A percentile compares a stretch with the other conserved stretches of the same genome.
These are phyloP conservation scores for Avena insularis DNA, from an alignment of 176 grass and related monocot genomes.

Conservation along the genomic window DNA sequence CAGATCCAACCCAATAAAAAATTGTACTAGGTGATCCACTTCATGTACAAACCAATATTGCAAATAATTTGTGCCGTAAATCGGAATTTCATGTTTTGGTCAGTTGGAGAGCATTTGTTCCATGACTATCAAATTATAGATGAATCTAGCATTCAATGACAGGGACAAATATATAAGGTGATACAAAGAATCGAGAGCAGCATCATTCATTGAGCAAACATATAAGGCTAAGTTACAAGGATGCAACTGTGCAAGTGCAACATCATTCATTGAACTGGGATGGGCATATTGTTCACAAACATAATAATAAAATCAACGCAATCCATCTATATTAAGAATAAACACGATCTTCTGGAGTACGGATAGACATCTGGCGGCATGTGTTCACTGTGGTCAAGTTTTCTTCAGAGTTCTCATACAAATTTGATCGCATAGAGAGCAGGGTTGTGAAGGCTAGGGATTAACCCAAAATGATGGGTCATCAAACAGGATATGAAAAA, in stretches of 20 bases:
- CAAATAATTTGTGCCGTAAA: not conserved
- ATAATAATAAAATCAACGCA: conserved; percentile 12
- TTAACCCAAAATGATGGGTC: not conserved
- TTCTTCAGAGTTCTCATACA: not conserved
- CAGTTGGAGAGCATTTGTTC: conserved; percentile 28
- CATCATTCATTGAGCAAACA: too few relatives aligned
- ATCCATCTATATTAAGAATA: conserved; percentile 24
- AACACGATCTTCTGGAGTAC: not conserved
- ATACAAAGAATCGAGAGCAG: not conserved
- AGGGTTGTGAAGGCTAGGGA: conserved; percentile 7
- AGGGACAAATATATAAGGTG: conserved; percentile 11
- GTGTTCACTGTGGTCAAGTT: conserved; percentile 9
- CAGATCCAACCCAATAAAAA: conserved; percentile 26
- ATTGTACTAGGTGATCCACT: not conserved
- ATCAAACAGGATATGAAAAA: conserved; percentile 10
- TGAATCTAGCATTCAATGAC: conserved; percentile 6
- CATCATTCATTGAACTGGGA: conserved; percentile 2
- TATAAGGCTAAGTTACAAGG: conserved; percentile 11
- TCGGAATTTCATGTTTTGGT: conserved; percentile 6
- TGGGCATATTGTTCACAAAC: not conserved
- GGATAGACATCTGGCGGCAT: not conserved
- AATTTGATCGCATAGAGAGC: conserved; percentile 22
- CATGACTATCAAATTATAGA: conserved; percentile 12
- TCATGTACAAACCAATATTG: conserved; percentile 21
- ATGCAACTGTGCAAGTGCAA: not conserved